Evolutionary conservation across 441 rosid species (phyloP).

Genomic region (Iberis amara): DNA sequence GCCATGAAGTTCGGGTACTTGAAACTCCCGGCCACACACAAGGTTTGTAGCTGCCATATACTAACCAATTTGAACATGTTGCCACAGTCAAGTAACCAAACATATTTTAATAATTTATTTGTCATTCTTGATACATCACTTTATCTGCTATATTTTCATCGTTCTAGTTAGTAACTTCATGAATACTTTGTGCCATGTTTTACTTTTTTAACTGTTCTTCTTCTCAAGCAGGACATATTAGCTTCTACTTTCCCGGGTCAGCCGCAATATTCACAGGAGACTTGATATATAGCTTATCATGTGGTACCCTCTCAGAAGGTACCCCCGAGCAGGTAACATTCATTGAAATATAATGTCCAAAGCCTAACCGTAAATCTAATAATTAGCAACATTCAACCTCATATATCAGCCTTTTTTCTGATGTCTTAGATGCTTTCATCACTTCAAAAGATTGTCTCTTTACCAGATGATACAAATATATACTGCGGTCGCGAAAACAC

Average conservation of each 20-base stretch:
- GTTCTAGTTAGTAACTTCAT: not conserved
- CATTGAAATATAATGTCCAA: not conserved
- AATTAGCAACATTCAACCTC: not conserved
- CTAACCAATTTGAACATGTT: not conserved
- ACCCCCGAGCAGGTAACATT: constrained; percentile 74
- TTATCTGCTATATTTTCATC: no score
- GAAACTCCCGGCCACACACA: constrained; percentile 92
- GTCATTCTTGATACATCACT: constrained; percentile 1
- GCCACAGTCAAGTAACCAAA: not conserved
- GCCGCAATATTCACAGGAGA: constrained; percentile 89
- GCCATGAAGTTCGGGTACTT: constrained; percentile 77
- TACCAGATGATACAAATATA: constrained; percentile 80
- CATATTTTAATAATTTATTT: constrained; percentile 1
- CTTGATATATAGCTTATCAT: constrained; percentile 90
- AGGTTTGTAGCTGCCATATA: constrained; percentile 43
- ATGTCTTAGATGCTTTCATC: constrained; percentile 73
- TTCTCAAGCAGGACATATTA: constrained; percentile 71
- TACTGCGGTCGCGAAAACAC: constrained; percentile 91
- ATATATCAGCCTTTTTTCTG: constrained; percentile 5
- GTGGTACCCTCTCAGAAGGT: constrained; percentile 96
- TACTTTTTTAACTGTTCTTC: constrained; percentile 4
- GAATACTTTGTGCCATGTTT: constrained; percentile 4
- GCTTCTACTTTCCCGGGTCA: constrained; percentile 90
- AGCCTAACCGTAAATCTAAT: not conserved
- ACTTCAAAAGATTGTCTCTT: constrained; percentile 53